phyloP scores from a whole-genome alignment of 306 rosid species.

The Fagus sylvatica region DNA sequence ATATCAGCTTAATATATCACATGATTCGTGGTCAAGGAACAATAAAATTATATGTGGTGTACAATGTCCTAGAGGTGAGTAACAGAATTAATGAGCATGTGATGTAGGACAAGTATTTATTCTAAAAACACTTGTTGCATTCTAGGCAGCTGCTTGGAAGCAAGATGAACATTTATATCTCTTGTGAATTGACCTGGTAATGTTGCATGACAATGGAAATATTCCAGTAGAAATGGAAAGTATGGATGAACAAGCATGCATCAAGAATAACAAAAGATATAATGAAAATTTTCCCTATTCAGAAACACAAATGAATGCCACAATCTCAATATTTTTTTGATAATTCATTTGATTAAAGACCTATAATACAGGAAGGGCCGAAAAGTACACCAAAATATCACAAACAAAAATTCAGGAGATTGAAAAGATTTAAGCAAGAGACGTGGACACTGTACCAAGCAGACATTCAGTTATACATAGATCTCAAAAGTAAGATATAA shows the following conservation, averaged over 20 bases:
- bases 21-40: conserved; percentile 99
- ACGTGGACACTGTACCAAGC: no score
- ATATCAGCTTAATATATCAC: conserved; percentile 98
- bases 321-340: neutral
- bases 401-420: no score
- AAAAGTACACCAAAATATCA: no score
- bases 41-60: conserved; percentile 87
- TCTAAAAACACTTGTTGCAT: neutral
- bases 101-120: neutral
- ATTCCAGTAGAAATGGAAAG: neutral
- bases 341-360: no score
- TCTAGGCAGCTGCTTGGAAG: neutral
- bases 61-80: conserved; percentile 94
- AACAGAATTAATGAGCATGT: conserved; percentile 21
- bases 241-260: neutral
- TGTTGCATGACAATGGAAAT: neutral
- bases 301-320: neutral
- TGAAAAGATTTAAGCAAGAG: no score
- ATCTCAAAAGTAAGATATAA: no score
- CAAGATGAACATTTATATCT: neutral
- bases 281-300: neutral
- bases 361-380: no score
- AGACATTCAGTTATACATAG: no score
- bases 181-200: neutral
- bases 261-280: neutral